These are phyloP conservation scores for Pelargonium myrrhifolium DNA, from an alignment of 441 rosid genomes.

Conservation along the genomic window DNA sequence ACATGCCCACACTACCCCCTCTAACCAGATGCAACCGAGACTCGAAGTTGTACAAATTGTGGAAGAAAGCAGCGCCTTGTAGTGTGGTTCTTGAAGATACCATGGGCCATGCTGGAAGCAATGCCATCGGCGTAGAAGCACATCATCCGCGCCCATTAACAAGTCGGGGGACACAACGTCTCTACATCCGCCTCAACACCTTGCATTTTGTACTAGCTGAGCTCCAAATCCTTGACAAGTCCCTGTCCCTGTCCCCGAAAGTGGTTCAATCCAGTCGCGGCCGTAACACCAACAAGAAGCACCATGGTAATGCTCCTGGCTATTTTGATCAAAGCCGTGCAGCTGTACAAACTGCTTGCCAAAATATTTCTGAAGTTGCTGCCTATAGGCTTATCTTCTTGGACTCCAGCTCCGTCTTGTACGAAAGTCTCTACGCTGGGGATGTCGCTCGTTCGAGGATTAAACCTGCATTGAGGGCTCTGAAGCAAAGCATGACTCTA, in stretches of 20 bases:
- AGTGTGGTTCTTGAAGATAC: conserved; percentile 25
- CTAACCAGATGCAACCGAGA: conserved; percentile 72
- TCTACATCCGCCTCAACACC: conserved; percentile 78
- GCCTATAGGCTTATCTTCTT: conserved; percentile 76
- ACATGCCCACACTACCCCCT: conserved; percentile 73
- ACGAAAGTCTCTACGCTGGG: conserved; percentile 60
- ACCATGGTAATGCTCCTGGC: conserved; percentile 33
- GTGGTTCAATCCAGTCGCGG: conserved; percentile 34
- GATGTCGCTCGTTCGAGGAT: conserved; percentile 55
- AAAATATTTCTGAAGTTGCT: conserved; percentile 78
- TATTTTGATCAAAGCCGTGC: conserved; percentile 53
- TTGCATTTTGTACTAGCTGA: conserved; percentile 62
- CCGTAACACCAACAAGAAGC: conserved; percentile 29
- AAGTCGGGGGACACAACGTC: conserved; percentile 79
- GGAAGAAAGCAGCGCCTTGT: conserved; percentile 72
- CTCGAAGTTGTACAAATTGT: conserved; percentile 55
- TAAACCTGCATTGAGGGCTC: conserved; percentile 46
- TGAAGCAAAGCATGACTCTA: conserved; percentile 67
- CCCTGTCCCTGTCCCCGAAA: conserved; percentile 52
- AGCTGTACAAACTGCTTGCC: conserved; percentile 63
- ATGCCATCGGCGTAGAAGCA: conserved; percentile 20
- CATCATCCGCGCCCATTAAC: conserved; percentile 74
- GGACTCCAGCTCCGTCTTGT: conserved; percentile 60
- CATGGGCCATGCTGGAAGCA: conserved; percentile 11
- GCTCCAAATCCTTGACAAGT: conserved; percentile 63